Conservation (phyloP, 1,139 yeast genomes). For the Starmera stellimalicola region DNA sequence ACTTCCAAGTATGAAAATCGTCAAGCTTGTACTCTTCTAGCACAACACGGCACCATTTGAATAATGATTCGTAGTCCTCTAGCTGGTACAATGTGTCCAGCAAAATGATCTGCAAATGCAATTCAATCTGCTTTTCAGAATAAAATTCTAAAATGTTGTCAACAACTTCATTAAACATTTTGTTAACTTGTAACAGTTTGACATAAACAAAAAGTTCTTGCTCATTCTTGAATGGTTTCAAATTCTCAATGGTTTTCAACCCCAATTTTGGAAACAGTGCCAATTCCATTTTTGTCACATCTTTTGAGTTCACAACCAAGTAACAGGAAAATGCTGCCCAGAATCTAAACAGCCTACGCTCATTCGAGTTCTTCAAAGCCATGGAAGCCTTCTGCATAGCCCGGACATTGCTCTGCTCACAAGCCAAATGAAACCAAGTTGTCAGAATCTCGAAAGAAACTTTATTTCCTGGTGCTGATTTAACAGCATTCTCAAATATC, state of each 20-base stretch:
- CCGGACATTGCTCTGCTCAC: conserved; percentile 28
- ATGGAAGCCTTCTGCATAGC: conserved; percentile 39
- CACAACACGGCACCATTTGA: conserved; percentile 24
- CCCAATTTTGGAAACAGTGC: conserved; percentile 50
- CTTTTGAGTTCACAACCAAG: conserved; percentile 21
- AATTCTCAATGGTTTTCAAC: conserved; percentile 36
- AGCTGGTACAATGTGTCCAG: conserved; percentile 33
- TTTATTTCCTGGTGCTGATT: conserved; percentile 12
- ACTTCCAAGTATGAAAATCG: conserved; percentile 55
- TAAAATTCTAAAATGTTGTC: conserved; percentile 21
- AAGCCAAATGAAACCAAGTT: conserved; percentile 37
- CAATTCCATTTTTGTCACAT: conserved; percentile 29
- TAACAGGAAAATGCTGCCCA: conserved; percentile 41
- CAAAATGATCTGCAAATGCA: conserved; percentile 48
- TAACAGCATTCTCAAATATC: conserved; percentile 47
- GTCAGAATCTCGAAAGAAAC: conserved; percentile 29
- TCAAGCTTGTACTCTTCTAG: conserved; percentile 37
- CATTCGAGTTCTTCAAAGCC: conserved; percentile 27
- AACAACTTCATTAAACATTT: conserved; percentile 24
- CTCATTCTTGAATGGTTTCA: conserved; percentile 35
- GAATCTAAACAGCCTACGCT: conserved; percentile 23
- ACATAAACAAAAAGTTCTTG: conserved; percentile 55
- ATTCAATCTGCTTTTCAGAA: conserved; percentile 31
- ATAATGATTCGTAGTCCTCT: conserved; percentile 35
- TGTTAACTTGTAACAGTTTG: conserved; percentile 31